Evolutionary conservation across 495 filamentous ascomycete genomes (phyloP).

Genomic region (Aspergillus coremiiformis): DNA sequence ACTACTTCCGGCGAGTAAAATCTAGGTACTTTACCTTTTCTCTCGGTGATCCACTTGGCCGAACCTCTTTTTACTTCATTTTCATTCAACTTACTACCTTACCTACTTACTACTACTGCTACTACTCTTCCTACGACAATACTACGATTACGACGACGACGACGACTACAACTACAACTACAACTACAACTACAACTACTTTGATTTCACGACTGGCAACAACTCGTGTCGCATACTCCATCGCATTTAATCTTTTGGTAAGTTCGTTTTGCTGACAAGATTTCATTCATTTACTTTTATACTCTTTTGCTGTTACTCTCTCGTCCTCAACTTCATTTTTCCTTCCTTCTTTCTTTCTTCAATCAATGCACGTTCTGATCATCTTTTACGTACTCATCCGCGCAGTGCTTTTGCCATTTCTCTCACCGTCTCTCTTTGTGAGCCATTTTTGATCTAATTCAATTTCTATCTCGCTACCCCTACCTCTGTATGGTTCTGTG

Average conservation of each 20-base stretch:
- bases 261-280: background rate
- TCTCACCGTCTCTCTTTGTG: background rate
- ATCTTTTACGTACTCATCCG: background rate
- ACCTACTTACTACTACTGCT: constrained; percentile 13
- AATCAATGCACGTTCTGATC: background rate
- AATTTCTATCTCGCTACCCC: background rate
- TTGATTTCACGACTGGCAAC: background rate
- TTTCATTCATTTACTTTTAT: background rate
- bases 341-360: background rate
- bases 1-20: constrained; percentile 11
- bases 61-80: constrained; percentile 4
- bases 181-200: no score
- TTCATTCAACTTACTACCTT: no score
- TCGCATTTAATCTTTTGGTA: background rate
- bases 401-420: constrained; percentile 3
- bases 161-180: no score
- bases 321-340: background rate
- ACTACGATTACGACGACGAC: no score
- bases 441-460: background rate
- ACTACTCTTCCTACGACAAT: constrained; percentile 6
- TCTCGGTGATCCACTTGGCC: background rate
- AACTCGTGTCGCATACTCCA: background rate
- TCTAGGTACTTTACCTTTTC: background rate
- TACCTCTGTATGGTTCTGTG: background rate
- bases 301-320: background rate